A percentile compares a stretch with the other conserved stretches of the same genome.
These are phyloP conservation scores for Blastocystis hominis DNA, from an alignment of 352 stramenopile genomes.

Conservation along the genomic window DNA sequence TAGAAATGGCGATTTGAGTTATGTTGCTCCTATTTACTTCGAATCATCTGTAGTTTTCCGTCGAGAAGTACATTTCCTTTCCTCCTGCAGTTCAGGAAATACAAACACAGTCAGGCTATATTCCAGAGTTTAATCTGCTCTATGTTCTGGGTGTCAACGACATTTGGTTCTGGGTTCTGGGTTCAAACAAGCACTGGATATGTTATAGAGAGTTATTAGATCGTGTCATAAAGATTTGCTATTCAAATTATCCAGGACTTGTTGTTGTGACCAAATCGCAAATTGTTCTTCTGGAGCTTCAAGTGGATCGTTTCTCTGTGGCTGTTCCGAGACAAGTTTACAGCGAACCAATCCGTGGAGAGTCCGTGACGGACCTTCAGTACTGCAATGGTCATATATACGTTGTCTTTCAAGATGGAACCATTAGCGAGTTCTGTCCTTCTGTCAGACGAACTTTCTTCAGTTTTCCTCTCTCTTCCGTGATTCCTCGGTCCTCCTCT, in stretches of 20 bases:
- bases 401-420: not conserved
- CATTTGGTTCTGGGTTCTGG: constrained; percentile 34
- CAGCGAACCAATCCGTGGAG: not conserved
- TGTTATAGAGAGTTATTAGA: not conserved
- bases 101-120: not conserved
- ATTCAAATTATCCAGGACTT: not conserved
- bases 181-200: not conserved
- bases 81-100: not conserved
- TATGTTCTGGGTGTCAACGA: not conserved
- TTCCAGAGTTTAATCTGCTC: constrained; percentile 17
- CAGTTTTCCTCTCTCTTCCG: not conserved
- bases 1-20: not conserved
- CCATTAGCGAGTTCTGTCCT: not conserved
- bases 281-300: not conserved
- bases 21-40: not conserved
- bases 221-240: not conserved
- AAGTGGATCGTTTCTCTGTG: not conserved
- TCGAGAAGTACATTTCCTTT: not conserved
- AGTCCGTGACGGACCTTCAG: not conserved
- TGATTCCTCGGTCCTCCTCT: not conserved
- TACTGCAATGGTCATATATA: not conserved
- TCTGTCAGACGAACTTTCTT: not conserved
- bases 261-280: not conserved
- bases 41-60: not conserved
- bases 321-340: not conserved